A percentile compares a stretch with the other conserved stretches of the same genome.
These are phyloP conservation scores for Populus hybrid DNA, from an alignment of 441 rosid species.

Conservation along the genomic window DNA sequence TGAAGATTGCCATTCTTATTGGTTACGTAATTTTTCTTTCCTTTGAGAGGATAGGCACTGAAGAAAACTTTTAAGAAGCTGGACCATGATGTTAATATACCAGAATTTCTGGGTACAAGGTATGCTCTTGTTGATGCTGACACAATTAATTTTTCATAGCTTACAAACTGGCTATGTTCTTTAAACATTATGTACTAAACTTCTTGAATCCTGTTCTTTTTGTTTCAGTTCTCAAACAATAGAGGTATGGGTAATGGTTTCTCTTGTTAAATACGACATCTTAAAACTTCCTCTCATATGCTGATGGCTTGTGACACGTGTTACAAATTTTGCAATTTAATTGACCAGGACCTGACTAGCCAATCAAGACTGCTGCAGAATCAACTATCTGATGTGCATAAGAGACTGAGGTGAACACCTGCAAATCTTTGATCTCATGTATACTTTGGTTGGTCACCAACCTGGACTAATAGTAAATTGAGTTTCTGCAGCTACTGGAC, in stretches of 20 bases:
- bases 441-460: not conserved
- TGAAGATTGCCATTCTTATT: not conserved
- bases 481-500: conserved; percentile 55
- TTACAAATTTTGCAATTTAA: conserved; percentile 17
- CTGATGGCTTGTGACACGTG: conserved; percentile 11
- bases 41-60: conserved; percentile 62
- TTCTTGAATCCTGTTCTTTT: conserved; percentile 8
- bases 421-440: conserved; percentile 4
- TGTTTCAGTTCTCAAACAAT: conserved; percentile 61
- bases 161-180: conserved; percentile 5
- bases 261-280: not conserved
- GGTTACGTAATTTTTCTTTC: conserved; percentile 19
- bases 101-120: conserved; percentile 73
- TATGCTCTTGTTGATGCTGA: conserved; percentile 18
- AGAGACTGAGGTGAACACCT: conserved; percentile 58
- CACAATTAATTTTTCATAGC: not conserved
- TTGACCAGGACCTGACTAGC: conserved; percentile 50
- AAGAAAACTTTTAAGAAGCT: conserved; percentile 73
- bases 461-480: conserved; percentile 7
- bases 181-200: conserved; percentile 8
- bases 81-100: conserved; percentile 76
- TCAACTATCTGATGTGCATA: conserved; percentile 55
- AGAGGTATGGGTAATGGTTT: conserved; percentile 47
- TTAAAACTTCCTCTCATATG: conserved; percentile 2
- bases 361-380: conserved; percentile 48